Conservation (phyloP, 2,329 filamentous ascomycete genomes). For the Botrytis tulipae region DNA sequence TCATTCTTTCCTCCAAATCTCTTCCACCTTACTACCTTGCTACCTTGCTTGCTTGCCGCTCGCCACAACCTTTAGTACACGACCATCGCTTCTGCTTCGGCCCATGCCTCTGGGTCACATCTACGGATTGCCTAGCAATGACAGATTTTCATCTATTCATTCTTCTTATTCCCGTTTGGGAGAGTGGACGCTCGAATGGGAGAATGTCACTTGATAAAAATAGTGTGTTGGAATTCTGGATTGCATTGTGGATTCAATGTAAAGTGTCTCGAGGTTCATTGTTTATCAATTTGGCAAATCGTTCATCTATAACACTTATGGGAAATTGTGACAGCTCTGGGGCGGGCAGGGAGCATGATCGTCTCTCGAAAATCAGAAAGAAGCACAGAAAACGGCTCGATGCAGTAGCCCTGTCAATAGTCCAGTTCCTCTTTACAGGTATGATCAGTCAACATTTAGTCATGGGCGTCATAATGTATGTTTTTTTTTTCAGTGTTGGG, state of each 20-base stretch:
- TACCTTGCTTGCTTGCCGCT: slow-evolving; percentile 12
- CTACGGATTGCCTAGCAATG: background rate
- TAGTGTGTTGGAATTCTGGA: background rate
- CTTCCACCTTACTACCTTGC: background rate
- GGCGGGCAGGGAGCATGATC: background rate
- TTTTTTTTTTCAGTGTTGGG: background rate
- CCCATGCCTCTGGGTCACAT: slow-evolving; percentile 18
- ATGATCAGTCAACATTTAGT: slow-evolving; percentile 5
- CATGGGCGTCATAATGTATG: background rate
- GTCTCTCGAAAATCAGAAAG: slow-evolving; percentile 9
- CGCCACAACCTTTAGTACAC: slow-evolving; percentile 9
- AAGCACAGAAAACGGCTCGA: slow-evolving; percentile 9
- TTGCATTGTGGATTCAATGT: background rate
- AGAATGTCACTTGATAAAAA: background rate
- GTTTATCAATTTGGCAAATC: background rate
- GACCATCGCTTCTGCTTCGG: slow-evolving; percentile 19
- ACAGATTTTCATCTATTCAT: background rate
- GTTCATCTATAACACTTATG: background rate
- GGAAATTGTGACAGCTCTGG: slow-evolving; percentile 5
- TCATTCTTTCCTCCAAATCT: background rate
- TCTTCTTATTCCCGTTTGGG: background rate
- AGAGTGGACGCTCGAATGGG: background rate
- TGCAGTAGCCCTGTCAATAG: slow-evolving; percentile 15
- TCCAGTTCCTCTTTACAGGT: background rate
- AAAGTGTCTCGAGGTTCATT: background rate